A percentile compares a stretch with the other conserved stretches of the same genome.
Conservation (phyloP, 2,329 filamentous ascomycete species). For the Monilinia laxa region DNA sequence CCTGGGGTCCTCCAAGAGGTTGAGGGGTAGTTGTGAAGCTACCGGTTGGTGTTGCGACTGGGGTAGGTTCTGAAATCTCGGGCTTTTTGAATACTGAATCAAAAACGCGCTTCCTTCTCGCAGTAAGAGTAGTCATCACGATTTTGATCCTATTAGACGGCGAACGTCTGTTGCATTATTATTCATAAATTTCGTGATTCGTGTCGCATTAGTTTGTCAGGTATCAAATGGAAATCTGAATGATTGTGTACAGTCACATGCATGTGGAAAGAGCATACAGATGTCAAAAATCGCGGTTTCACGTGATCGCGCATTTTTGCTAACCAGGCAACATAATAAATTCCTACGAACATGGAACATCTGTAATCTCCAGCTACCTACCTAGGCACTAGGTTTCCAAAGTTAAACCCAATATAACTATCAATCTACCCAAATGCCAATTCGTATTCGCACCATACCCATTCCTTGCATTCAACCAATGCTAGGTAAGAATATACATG, state of each 20-base stretch:
- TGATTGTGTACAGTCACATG: background rate
- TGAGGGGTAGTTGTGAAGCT: conserved; percentile 34
- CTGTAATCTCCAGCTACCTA: too few species aligned
- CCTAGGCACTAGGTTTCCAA: too few species aligned
- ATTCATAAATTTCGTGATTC: background rate
- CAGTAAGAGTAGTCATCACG: conserved; percentile 22
- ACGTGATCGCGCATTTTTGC: background rate
- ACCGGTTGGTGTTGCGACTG: conserved; percentile 33
- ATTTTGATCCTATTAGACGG: background rate
- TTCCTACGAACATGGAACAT: too few species aligned
- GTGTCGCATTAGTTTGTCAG: background rate
- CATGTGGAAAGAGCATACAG: conserved; percentile 7
- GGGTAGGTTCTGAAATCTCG: conserved; percentile 38
- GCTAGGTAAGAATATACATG: too few species aligned
- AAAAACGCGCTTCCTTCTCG: conserved; percentile 38
- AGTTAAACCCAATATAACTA: too few species aligned
- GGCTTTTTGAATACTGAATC: conserved; percentile 37
- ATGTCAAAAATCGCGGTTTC: background rate
- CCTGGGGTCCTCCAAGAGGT: conserved; percentile 31
- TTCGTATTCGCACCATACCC: too few species aligned
- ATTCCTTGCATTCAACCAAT: too few species aligned
- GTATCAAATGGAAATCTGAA: background rate
- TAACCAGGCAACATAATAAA: background rate
- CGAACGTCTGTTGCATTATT: background rate
- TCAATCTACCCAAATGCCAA: too few species aligned